Base-by-base conservation (phyloP, 345 rosid species). In the Moricandia moricandioides region DNA sequence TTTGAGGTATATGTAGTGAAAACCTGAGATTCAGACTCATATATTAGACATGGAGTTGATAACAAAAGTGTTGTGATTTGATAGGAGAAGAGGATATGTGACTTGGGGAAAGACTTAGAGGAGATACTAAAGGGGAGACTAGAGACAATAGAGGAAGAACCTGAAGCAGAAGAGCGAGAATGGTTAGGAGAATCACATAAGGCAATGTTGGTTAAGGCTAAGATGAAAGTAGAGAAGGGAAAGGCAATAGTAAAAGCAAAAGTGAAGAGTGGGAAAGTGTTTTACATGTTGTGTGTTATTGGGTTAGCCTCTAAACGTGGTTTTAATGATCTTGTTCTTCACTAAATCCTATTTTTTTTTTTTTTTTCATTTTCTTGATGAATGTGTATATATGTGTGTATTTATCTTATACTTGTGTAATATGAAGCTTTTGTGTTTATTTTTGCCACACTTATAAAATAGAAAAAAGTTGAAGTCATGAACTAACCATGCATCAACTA, bases 111-210 rank as follows among this genome's bases (percentile, higher is more conserved):
- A 67, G 77, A 68, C 71, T 67, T 79, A 49, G 78, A 73, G 4
- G 78, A 79, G 67, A 79, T 79, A 79, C 35, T 73, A 12, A 73
- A 67, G 11, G 78, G 82, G 45, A 79, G 78, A 52, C 69, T 79
- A 43, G 82, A 79, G 82, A 79, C 82, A 0, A 79, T 79, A 56
- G 78, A 79, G 10, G 78, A 79, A 16, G 82, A 79, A 67, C 82
- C 82, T 0, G 82, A 79, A 62, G 82, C 52, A 45, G 82, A 79
- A 56, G 77, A 69, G 56, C 34, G 73, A 61, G 58, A 67, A 45
- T 7, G 65, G 66, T 24, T 68, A 47, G 64, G 69, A 21, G 75
- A 79, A 39, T 72, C 73, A 1, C 62, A 43, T 14, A 78, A 37
- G 65, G 71, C 72, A 66, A 40, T 78, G 56, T 54, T 78, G 69